Evolutionary conservation across 2,329 filamentous ascomycete species (phyloP).

Genomic region (Colletotrichum siamense): DNA sequence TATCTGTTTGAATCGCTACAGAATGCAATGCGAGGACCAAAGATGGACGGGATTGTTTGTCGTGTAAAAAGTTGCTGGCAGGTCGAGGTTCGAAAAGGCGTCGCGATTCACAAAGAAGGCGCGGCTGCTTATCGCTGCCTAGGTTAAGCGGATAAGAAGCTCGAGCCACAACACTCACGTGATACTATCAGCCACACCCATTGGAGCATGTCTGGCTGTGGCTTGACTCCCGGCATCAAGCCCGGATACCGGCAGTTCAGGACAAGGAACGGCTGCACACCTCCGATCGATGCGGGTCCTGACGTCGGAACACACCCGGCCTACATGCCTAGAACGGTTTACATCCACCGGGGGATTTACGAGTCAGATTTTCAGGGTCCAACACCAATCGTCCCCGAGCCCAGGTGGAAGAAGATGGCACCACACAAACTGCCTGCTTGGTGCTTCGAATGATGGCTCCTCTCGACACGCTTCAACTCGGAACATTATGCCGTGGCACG

Average conservation of each 20-base stretch:
- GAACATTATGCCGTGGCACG: neutral
- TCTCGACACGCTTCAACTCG: neutral
- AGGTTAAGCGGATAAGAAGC: neutral
- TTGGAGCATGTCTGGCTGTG: neutral
- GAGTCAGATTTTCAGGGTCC: neutral
- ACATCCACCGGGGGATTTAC: neutral
- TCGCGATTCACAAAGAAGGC: neutral
- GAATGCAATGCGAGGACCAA: neutral
- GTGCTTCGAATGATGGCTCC: neutral
- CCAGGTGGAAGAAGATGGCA: neutral
- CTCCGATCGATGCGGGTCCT: neutral
- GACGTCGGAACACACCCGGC: neutral
- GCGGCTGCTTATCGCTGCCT: neutral
- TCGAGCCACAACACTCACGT: neutral
- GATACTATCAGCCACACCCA: neutral
- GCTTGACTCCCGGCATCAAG: neutral
- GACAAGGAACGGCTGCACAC: neutral
- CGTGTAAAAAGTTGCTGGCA: neutral
- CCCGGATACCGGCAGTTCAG: neutral
- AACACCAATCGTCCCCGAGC: neutral
- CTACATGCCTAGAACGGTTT: neutral
- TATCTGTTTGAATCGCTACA: neutral
- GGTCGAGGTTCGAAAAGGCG: neutral
- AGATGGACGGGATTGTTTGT: neutral
- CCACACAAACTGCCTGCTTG: neutral